phyloP scores from a whole-genome alignment of 2,329 filamentous ascomycete species.

The Ceratocystis alfenasii region DNA sequence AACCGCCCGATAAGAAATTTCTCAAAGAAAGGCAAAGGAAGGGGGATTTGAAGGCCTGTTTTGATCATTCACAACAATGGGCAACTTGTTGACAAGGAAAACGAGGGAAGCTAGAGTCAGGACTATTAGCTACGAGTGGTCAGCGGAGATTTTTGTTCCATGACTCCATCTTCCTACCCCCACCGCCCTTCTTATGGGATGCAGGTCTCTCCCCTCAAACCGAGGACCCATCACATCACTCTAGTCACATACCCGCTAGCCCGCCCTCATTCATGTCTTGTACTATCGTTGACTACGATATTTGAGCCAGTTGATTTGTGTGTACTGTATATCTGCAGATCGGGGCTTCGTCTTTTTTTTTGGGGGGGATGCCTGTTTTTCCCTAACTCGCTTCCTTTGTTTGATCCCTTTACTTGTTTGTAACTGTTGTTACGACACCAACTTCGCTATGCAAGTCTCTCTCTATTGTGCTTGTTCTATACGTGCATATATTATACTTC shows the following conservation, averaged over 20 bases:
- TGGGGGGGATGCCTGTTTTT: neutral
- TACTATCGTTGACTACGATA: neutral
- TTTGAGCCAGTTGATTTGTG: too few species aligned
- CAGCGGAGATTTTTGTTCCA: neutral
- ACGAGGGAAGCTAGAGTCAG: neutral
- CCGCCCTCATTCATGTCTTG: neutral
- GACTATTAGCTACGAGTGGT: neutral
- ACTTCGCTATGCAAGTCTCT: neutral
- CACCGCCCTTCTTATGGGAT: constrained; percentile 6
- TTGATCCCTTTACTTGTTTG: constrained; percentile 3
- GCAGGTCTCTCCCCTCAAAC: constrained; percentile 11
- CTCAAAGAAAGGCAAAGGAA: neutral
- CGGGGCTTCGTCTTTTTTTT: neutral
- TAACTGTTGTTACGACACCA: neutral
- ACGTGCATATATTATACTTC: neutral
- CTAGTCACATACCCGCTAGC: neutral
- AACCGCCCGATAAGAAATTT: neutral
- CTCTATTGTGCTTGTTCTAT: neutral
- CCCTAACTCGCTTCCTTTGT: constrained; percentile 2
- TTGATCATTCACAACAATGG: neutral
- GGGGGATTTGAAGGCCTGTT: neutral
- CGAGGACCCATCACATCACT: neutral
- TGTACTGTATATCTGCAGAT: neutral
- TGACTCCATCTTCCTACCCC: neutral
- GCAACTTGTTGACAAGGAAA: neutral